A percentile compares a stretch with the other conserved stretches of the same genome.
These are phyloP conservation scores for Evansstolkia leycettana DNA, from an alignment of 495 filamentous ascomycete genomes.

Conservation along the genomic window DNA sequence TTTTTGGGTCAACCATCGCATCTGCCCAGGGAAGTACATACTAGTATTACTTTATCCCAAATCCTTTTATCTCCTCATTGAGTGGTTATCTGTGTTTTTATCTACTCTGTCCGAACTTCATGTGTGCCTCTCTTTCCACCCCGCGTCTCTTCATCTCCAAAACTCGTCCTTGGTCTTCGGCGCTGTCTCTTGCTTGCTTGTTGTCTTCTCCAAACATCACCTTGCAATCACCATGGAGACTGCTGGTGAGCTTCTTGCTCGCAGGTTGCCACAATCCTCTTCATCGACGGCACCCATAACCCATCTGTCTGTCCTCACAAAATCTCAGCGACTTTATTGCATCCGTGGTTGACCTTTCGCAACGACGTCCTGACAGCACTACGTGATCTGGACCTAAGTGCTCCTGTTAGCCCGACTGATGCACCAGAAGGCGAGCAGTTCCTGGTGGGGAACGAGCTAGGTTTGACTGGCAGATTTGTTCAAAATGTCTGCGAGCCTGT, in stretches of 20 bases:
- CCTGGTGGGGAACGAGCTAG: not conserved
- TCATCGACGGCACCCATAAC: not conserved
- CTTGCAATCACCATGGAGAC: not conserved
- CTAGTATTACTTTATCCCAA: no score
- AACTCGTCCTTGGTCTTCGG: no score
- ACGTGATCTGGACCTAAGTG: not conserved
- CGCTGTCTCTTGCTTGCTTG: no score
- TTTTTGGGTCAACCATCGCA: no score
- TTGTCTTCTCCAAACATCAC: no score
- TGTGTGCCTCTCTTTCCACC: no score
- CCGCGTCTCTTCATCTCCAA: no score
- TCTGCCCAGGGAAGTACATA: no score
- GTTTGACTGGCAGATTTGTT: not conserved
- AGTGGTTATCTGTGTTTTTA: no score
- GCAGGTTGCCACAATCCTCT: not conserved
- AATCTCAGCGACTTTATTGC: not conserved
- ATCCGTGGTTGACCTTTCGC: not conserved
- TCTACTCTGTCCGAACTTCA: no score
- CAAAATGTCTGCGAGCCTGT: not conserved
- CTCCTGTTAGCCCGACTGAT: not conserved
- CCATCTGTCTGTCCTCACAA: not conserved
- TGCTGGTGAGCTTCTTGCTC: not conserved
- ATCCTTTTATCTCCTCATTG: no score
- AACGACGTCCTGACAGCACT: not conserved
- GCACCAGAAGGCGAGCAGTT: not conserved